These are phyloP conservation scores for Hydnomerulius pinastri DNA, from an alignment of 768 basidiomycete genomes.

Conservation along the genomic window DNA sequence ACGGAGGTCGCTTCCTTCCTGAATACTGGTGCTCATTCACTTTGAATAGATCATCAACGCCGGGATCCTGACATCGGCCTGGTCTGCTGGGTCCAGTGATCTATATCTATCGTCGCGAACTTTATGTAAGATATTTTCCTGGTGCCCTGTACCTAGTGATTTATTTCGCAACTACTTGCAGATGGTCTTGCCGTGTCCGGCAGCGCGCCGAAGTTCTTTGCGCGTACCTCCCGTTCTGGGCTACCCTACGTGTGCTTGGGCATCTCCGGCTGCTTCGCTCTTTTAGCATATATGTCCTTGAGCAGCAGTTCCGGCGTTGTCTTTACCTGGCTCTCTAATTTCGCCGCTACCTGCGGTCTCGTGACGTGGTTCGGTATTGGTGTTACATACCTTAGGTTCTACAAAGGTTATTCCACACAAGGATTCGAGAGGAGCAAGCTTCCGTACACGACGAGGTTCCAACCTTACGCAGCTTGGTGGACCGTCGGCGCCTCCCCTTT, in stretches of 20 bases:
- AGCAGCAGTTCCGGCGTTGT: constrained; percentile 34
- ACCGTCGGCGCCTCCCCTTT: constrained; percentile 24
- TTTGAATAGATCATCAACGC: constrained; percentile 36
- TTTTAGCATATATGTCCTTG: constrained; percentile 43
- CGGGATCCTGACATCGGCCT: constrained; percentile 44
- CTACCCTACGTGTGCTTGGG: constrained; percentile 46
- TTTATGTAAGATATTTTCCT: constrained; percentile 29
- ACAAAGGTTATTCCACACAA: constrained; percentile 46
- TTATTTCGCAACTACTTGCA: constrained; percentile 27
- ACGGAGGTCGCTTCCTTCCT: neutral
- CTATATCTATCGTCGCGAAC: constrained; percentile 41
- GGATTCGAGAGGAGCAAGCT: constrained; percentile 47
- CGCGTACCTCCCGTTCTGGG: constrained; percentile 38
- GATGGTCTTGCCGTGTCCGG: constrained; percentile 54
- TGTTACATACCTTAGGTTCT: constrained; percentile 47
- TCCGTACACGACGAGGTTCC: constrained; percentile 44
- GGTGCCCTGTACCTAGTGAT: neutral
- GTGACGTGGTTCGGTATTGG: constrained; percentile 44
- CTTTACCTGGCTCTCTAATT: constrained; percentile 40
- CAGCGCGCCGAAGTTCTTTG: constrained; percentile 56
- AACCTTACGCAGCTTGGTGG: constrained; percentile 44
- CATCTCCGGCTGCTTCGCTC: constrained; percentile 28
- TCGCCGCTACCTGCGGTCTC: constrained; percentile 39
- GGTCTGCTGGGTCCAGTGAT: constrained; percentile 44
- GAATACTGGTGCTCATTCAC: neutral